These are phyloP conservation scores for Botrytis elliptica DNA, from an alignment of 2,329 filamentous ascomycete genomes.

Conservation along the genomic window DNA sequence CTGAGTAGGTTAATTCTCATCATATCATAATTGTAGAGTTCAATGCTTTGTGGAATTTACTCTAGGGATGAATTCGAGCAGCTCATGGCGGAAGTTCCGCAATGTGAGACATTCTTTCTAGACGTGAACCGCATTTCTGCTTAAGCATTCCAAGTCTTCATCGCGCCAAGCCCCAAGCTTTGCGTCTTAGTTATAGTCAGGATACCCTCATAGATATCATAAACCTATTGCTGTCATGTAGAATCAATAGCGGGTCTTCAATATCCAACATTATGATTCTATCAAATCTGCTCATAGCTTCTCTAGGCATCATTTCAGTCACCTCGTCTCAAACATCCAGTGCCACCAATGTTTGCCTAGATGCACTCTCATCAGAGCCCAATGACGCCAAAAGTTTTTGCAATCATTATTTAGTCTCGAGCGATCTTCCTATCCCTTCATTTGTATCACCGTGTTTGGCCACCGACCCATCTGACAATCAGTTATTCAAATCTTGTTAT, in stretches of 20 bases:
- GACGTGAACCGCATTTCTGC: not conserved
- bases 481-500: not conserved
- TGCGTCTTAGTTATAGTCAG: slow-evolving; percentile 8
- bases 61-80: not conserved
- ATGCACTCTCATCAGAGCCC: slow-evolving; percentile 7
- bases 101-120: slow-evolving; percentile 9
- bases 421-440: not conserved
- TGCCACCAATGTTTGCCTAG: slow-evolving; percentile 7
- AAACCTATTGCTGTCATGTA: not conserved
- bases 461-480: not conserved
- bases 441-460: slow-evolving; percentile 1
- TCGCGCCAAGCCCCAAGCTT: not conserved
- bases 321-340: not conserved
- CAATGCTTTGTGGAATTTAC: not conserved
- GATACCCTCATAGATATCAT: not conserved
- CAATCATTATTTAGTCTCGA: not conserved
- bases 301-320: not conserved
- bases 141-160: slow-evolving; percentile 1
- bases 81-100: slow-evolving; percentile 3
- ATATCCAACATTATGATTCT: slow-evolving; percentile 1
- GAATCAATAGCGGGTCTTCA: not conserved
- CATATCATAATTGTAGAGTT: not conserved
- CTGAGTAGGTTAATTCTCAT: not conserved
- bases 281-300: not conserved
- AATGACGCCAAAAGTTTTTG: not conserved